Base-by-base conservation (phyloP, 208 protist species). In the Crithidia thermophila region DNA sequence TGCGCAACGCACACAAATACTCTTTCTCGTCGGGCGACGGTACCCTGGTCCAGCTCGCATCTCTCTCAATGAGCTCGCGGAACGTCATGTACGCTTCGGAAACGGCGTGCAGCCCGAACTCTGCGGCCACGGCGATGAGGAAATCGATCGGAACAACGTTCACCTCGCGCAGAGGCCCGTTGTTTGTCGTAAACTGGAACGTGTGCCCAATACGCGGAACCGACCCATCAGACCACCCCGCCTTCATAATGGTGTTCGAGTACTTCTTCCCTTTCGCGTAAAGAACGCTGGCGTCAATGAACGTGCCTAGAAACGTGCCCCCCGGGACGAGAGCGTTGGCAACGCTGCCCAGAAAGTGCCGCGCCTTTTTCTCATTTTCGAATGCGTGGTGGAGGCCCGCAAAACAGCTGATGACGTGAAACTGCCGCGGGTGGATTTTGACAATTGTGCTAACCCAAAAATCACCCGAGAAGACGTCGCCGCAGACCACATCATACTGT, bases 91-190 rank as follows among this genome's bases (percentile, higher is more conserved):
- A 93, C 25, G 73, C 75, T 50, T 92, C 83, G 40, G 84, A 72
- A 18, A 95, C 81, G 2, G 89, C 79, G 49, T 77, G 56, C 14
- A 95, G 64, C 11, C 79, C 73, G 66, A 81, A 93, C 27, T 91
- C 83, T 11, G 68, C 31, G 5, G 82, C 87, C 8, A 93, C 75
- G 18, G 85, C 87, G 31, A 93, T 81, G 27, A 95, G 49, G 71
- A 90, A 95, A 65, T 95, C 90, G 64, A 88, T 82, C 21, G 90
- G 75, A 20, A 93, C 77, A 4, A 95, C 90, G 61, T 90, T 90
- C 14, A 91, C 63, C 51, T 85, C 81, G 43, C 80, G 75, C 45
- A 79, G 46, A 27, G 70, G 57, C 14, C 66, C 72, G 49, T 69
- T 72, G 55, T 88, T 78, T 0, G 82, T 77, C 42, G 80, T 83